Evolutionary conservation across 192 early-diverging fungal genomes (phyloP).

Genomic region (Rhizoclosmatium globosum): DNA sequence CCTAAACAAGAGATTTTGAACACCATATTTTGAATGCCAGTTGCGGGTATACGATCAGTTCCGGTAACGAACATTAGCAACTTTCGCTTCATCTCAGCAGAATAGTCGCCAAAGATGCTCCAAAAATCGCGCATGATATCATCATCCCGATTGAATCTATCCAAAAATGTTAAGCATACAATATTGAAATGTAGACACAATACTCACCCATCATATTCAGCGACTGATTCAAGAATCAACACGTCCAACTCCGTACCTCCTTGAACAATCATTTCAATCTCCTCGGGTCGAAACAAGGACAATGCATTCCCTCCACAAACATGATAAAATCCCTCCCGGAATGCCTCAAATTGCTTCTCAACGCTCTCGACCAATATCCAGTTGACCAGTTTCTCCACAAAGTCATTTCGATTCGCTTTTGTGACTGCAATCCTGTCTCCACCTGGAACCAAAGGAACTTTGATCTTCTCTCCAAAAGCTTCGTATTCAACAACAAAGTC

Average conservation of each 20-base stretch:
- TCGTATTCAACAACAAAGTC: conserved; percentile 75
- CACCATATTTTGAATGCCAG: conserved; percentile 58
- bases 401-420: conserved; percentile 74
- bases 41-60: conserved; percentile 82
- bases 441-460: conserved; percentile 66
- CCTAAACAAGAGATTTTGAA: conserved; percentile 58
- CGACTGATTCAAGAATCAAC: conserved; percentile 51
- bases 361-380: conserved; percentile 73
- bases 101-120: conserved; percentile 73
- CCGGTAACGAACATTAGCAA: conserved; percentile 89
- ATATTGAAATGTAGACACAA: conserved; percentile 62
- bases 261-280: conserved; percentile 65
- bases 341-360: conserved; percentile 70
- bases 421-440: conserved; percentile 80
- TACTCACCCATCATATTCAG: conserved; percentile 65
- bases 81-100: conserved; percentile 70
- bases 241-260: conserved; percentile 61
- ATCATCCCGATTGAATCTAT: conserved; percentile 73
- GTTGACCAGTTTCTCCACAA: conserved; percentile 74
- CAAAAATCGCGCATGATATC: conserved; percentile 79
- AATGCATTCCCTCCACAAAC: conserved; percentile 72
- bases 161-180: neutral
- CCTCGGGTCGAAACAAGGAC: conserved; percentile 61
- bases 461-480: conserved; percentile 60
- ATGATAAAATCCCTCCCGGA: conserved; percentile 79